Conservation (phyloP, 2,329 filamentous ascomycete genomes). For the Paraphaeosphaeria sporulosa region DNA sequence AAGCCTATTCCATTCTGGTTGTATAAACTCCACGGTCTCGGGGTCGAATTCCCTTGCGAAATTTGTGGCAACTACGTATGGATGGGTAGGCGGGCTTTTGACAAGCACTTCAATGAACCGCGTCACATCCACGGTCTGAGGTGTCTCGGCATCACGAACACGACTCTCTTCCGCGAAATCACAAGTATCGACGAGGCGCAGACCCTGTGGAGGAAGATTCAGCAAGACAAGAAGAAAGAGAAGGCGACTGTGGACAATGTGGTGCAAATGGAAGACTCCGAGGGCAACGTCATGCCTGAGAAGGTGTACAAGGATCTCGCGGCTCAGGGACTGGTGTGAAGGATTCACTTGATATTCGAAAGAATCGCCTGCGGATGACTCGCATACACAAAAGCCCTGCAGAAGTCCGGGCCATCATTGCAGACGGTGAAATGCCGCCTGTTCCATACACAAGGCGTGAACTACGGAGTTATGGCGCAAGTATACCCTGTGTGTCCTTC, state of each 20-base stretch:
- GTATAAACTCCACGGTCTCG: constrained; percentile 94
- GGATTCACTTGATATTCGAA: neutral
- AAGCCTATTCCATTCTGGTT: constrained; percentile 99
- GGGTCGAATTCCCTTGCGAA: constrained; percentile 94
- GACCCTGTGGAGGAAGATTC: constrained; percentile 91
- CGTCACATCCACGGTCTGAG: constrained; percentile 93
- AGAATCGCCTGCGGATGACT: neutral
- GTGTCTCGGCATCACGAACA: constrained; percentile 91
- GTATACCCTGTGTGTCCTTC: neutral
- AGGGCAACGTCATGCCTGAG: constrained; percentile 98
- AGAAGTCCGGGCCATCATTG: neutral
- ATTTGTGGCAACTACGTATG: constrained; percentile 99
- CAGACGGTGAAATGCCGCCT: neutral
- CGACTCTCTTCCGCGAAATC: constrained; percentile 91
- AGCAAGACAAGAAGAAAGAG: constrained; percentile 80
- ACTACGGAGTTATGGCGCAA: neutral
- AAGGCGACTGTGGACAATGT: constrained; percentile 81
- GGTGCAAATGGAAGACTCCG: constrained; percentile 97
- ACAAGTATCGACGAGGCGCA: constrained; percentile 89
- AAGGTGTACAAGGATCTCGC: constrained; percentile 96
- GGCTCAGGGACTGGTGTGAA: constrained; percentile 76
- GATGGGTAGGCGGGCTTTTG: constrained; percentile 93
- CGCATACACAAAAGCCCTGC: neutral
- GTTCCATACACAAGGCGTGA: too few species aligned
- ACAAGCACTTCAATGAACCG: constrained; percentile 97